Conservation (phyloP, 257 asterid genomes). For the Scutellaria galericulata region DNA sequence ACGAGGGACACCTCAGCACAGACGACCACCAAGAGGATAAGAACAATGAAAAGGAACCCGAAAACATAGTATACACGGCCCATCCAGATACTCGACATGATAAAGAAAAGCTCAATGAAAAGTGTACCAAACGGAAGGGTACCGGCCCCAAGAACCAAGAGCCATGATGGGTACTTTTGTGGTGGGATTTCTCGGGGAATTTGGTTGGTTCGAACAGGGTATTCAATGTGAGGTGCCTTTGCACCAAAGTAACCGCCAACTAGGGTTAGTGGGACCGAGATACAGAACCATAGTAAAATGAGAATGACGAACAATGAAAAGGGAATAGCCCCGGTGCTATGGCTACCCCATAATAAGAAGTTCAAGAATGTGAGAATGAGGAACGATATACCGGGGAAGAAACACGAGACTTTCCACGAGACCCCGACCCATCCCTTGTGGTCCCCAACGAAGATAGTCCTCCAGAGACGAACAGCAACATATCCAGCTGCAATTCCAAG, state of each 20-base stretch:
- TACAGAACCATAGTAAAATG: slow-evolving; percentile 83
- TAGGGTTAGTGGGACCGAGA: slow-evolving; percentile 82
- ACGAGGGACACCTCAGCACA: slow-evolving; percentile 93
- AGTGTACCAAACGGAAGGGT: slow-evolving; percentile 93
- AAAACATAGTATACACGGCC: slow-evolving; percentile 89
- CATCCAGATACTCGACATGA: slow-evolving; percentile 94
- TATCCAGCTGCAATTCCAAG: slow-evolving; percentile 84
- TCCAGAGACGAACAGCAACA: slow-evolving; percentile 81
- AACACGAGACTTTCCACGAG: slow-evolving; percentile 79
- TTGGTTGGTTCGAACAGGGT: slow-evolving; percentile 80
- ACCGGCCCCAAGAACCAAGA: slow-evolving; percentile 82
- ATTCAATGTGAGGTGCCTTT: slow-evolving; percentile 77
- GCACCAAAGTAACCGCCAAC: slow-evolving; percentile 86
- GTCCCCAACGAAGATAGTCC: slow-evolving; percentile 71
- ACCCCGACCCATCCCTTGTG: slow-evolving; percentile 80
- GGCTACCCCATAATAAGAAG: slow-evolving; percentile 83
- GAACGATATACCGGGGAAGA: slow-evolving; percentile 82
- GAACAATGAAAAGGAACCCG: slow-evolving; percentile 72
- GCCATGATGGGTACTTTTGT: slow-evolving; percentile 87
- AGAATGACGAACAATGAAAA: slow-evolving; percentile 73
- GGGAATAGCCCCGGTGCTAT: slow-evolving; percentile 89
- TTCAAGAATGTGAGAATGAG: slow-evolving; percentile 67
- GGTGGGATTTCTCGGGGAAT: slow-evolving; percentile 87
- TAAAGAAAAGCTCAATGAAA: slow-evolving; percentile 87
- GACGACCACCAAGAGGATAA: slow-evolving; percentile 70